Conservation (phyloP, 768 basidiomycete genomes). For the Termitomyces sp. region DNA sequence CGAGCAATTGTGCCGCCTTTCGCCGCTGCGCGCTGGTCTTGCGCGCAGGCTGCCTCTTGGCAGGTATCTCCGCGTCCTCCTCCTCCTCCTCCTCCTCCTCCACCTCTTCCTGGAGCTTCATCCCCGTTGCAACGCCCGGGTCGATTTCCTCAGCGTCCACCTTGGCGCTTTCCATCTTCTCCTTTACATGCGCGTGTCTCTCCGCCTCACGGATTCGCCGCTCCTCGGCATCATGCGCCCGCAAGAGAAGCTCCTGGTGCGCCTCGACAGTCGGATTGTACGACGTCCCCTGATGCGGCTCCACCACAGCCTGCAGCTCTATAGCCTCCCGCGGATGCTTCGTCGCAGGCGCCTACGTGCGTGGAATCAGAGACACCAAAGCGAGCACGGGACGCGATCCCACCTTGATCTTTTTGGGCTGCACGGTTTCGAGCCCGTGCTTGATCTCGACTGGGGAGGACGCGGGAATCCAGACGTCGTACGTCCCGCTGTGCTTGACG, state of each 20-base stretch:
- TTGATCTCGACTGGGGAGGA: conserved; percentile 26
- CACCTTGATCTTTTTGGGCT: conserved; percentile 50
- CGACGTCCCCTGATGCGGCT: conserved; percentile 80
- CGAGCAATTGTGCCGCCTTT: conserved; percentile 57
- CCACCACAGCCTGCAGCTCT: conserved; percentile 54
- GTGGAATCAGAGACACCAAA: not conserved
- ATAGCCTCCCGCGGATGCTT: conserved; percentile 47
- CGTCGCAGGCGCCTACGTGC: conserved; percentile 43
- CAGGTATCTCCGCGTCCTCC: conserved; percentile 22
- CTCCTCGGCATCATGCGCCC: conserved; percentile 65
- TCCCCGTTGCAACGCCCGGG: not conserved
- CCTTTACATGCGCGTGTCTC: conserved; percentile 47
- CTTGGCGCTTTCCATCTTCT: conserved; percentile 48
- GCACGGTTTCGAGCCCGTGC: conserved; percentile 36
- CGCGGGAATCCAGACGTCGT: conserved; percentile 55
- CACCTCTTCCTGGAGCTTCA: conserved; percentile 35
- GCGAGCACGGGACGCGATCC: conserved; percentile 3
- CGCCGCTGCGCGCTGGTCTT: conserved; percentile 51
- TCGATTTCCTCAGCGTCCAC: conserved; percentile 17
- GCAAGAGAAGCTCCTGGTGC: conserved; percentile 64
- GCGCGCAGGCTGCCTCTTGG: conserved; percentile 36
- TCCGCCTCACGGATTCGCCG: conserved; percentile 47
- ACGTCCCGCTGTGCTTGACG: conserved; percentile 59
- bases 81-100: conserved; percentile 26
- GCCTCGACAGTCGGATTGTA: conserved; percentile 82